Percentiles rank a stretch among this genome's conserved stretches.
Evolutionary conservation across 2,329 filamentous ascomycete genomes (phyloP).

Genomic region (Fusarium vanettenii): DNA sequence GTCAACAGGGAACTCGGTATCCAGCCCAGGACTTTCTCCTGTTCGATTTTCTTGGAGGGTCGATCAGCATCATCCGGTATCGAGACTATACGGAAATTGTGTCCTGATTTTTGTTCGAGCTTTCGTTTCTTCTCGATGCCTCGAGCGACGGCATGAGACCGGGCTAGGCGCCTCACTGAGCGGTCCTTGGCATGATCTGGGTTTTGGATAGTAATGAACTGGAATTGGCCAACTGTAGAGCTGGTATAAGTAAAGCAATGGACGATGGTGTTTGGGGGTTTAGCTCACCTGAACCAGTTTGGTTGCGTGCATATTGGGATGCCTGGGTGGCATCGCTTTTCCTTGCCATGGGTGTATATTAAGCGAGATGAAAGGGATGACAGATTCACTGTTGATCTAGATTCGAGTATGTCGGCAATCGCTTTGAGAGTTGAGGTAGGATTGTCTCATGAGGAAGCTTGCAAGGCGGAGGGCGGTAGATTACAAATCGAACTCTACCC

Average conservation of each 20-base stretch:
- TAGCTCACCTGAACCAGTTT: neutral
- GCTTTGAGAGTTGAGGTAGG: neutral
- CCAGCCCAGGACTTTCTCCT: rapidly evolving
- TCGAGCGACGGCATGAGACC: conserved; percentile 34
- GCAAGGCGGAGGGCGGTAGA: neutral
- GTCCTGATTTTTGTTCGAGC: neutral
- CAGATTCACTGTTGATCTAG: neutral
- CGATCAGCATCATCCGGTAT: neutral
- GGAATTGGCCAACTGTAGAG: conserved; percentile 21
- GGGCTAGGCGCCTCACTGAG: conserved; percentile 9
- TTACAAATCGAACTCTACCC: neutral
- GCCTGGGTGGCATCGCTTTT: neutral
- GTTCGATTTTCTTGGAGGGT: rapidly evolving
- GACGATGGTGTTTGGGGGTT: neutral
- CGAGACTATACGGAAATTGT: conserved; percentile 16
- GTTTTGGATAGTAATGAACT: conserved; percentile 24
- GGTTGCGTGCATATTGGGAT: neutral
- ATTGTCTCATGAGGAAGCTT: neutral
- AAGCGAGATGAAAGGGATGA: neutral
- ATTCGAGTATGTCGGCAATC: neutral
- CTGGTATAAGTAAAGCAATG: neutral
- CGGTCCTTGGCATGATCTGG: conserved; percentile 7
- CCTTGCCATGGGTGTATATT: neutral
- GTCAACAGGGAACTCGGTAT: neutral
- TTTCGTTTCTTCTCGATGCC: conserved; percentile 28